These are phyloP conservation scores for Ceratocystis colombiana DNA, from an alignment of 2,329 filamentous ascomycete species.

Conservation along the genomic window DNA sequence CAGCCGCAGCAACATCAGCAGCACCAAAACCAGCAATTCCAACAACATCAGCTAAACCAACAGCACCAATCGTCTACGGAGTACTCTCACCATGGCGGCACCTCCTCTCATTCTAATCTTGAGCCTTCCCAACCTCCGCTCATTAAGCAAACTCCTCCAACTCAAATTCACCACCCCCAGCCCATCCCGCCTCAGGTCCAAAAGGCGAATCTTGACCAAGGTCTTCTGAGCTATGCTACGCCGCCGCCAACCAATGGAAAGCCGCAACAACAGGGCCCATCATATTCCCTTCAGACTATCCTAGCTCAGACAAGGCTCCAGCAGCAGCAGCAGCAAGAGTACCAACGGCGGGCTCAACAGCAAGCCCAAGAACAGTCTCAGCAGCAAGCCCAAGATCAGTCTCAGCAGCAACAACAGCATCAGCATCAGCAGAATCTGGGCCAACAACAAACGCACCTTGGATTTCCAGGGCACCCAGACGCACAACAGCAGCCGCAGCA, in stretches of 20 bases:
- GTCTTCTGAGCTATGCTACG: constrained; percentile 26
- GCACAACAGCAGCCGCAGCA: constrained; percentile 5
- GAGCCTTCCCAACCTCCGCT: constrained; percentile 40
- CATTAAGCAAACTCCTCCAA: constrained; percentile 30
- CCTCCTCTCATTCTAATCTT: constrained; percentile 46
- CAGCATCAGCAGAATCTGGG: constrained; percentile 22
- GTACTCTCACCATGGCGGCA: constrained; percentile 37
- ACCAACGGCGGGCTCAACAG: constrained; percentile 23
- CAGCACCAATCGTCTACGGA: constrained; percentile 46
- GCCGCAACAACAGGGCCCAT: constrained; percentile 14
- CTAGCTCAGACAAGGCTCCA: constrained; percentile 24
- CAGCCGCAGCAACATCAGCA: background rate
- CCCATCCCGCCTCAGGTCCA: constrained; percentile 48
- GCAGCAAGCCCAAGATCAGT: constrained; percentile 29
- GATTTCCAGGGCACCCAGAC: background rate
- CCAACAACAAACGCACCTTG: background rate
- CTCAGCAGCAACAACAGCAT: constrained; percentile 27
- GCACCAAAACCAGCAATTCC: constrained; percentile 22
- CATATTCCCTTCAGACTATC: constrained; percentile 21
- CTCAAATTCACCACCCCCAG: constrained; percentile 36
- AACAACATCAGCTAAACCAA: constrained; percentile 27
- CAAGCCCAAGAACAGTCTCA: constrained; percentile 21
- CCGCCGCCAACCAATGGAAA: constrained; percentile 25
- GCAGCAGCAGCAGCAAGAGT: constrained; percentile 25
- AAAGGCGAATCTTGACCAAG: constrained; percentile 34